Percentiles rank a stretch among this genome's conserved stretches.
Conservation (phyloP, 2,329 filamentous ascomycete species). For the Chalara sp. region DNA sequence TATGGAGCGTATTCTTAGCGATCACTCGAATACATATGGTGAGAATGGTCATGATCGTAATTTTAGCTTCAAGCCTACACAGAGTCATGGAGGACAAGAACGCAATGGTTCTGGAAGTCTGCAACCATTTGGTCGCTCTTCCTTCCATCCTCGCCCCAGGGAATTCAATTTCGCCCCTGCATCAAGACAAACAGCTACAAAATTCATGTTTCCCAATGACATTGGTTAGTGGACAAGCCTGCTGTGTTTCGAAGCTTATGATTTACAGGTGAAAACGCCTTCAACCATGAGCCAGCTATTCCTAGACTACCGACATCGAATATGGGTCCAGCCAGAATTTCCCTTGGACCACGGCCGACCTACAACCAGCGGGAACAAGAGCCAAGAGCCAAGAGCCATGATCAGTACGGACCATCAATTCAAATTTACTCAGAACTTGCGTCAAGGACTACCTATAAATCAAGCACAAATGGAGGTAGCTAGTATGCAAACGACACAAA, state of each 20-base stretch:
- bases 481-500: conserved; percentile 1
- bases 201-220: conserved; percentile 3
- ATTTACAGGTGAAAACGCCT: too few species aligned
- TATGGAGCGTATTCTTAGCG: conserved; percentile 17
- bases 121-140: conserved; percentile 2
- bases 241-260: too few species aligned
- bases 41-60: conserved; percentile 2
- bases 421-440: conserved; percentile 18
- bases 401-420: conserved; percentile 22
- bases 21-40: conserved; percentile 8
- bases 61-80: too few species aligned
- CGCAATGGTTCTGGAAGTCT: too few species aligned
- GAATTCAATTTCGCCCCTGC: conserved; percentile 10
- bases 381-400: conserved; percentile 10
- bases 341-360: conserved; percentile 14
- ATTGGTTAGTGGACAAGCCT: neutral
- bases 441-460: conserved; percentile 11
- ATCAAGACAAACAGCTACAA: conserved; percentile 6
- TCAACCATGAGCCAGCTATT: too few species aligned
- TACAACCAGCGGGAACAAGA: conserved; percentile 12
- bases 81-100: too few species aligned
- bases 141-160: conserved; percentile 2
- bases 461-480: neutral
- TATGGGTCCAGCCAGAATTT: conserved; percentile 11
- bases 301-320: neutral